Evolutionary conservation across 345 rosid genomes (phyloP).

Genomic region (Zanthoxylum bungeanum): DNA sequence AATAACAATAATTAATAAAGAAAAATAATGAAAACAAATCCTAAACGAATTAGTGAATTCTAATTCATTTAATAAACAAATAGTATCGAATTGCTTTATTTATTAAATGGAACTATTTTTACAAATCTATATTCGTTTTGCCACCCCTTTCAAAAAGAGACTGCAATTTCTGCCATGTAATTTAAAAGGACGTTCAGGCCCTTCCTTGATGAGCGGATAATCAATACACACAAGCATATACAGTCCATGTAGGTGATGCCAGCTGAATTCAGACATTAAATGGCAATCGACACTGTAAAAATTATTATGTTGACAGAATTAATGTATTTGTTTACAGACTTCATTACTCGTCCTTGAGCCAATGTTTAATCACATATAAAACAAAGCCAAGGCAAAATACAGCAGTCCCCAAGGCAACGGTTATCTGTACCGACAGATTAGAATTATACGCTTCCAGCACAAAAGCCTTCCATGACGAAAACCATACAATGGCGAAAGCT

Average conservation of each 20-base stretch:
- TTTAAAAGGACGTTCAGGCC: neutral
- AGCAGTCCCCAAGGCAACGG: slow-evolving; percentile 39
- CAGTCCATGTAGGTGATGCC: neutral
- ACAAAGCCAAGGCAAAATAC: slow-evolving; percentile 51
- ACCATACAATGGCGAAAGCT: slow-evolving; percentile 59
- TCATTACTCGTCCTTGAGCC: slow-evolving; percentile 57
- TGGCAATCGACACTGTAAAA: too few species aligned
- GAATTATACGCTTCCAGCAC: slow-evolving; percentile 52
- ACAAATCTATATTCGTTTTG: too few species aligned
- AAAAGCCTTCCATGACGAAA: slow-evolving; percentile 46
- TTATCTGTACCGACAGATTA: slow-evolving; percentile 38
- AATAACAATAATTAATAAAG: too few species aligned
- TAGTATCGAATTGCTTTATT: too few species aligned
- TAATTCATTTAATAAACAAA: too few species aligned
- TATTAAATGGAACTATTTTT: too few species aligned
- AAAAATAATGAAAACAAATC: too few species aligned
- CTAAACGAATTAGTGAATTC: too few species aligned
- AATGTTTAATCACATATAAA: slow-evolving; percentile 42
- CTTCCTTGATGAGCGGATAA: neutral
- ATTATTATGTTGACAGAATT: too few species aligned
- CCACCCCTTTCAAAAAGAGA: too few species aligned
- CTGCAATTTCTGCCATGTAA: too few species aligned
- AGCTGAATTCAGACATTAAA: neutral
- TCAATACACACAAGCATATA: too few species aligned
- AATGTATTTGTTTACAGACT: neutral